A percentile compares a stretch with the other conserved stretches of the same genome.
phyloP scores from a whole-genome alignment of 495 filamentous ascomycete genomes.

The Penicillium simplicissimum region DNA sequence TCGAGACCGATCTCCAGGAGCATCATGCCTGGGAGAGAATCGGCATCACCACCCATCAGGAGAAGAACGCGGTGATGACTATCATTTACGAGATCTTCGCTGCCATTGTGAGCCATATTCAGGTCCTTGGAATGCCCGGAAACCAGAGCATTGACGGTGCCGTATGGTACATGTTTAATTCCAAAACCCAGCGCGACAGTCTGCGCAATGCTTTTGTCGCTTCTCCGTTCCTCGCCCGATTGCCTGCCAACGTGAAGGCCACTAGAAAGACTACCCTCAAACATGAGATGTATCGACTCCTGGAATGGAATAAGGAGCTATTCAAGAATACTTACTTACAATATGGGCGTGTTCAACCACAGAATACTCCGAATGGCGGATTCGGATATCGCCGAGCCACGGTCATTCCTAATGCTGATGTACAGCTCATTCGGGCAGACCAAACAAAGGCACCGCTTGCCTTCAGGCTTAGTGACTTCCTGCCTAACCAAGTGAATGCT shows the following conservation, averaged over 20 bases:
- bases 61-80: background rate
- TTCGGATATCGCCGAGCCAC: slow-evolving; percentile 1
- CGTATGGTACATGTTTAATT: background rate
- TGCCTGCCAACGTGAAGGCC: background rate
- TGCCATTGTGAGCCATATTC: background rate
- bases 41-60: background rate
- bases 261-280: background rate
- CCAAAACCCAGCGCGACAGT: background rate
- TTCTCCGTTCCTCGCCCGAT: background rate
- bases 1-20: background rate
- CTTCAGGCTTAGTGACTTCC: slow-evolving; percentile 14
- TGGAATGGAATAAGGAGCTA: background rate
- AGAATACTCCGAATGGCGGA: background rate
- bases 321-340: background rate
- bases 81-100: background rate
- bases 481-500: background rate
- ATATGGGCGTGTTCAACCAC: background rate
- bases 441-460: background rate
- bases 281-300: background rate
- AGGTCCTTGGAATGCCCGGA: background rate
- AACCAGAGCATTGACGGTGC: background rate
- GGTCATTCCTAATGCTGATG: slow-evolving; percentile 11
- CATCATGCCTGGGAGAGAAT: background rate
- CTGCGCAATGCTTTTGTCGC: background rate
- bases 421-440: slow-evolving; percentile 11